These are phyloP conservation scores for Diplodia scrobiculata DNA, from an alignment of 2,329 filamentous ascomycete species.

Conservation along the genomic window DNA sequence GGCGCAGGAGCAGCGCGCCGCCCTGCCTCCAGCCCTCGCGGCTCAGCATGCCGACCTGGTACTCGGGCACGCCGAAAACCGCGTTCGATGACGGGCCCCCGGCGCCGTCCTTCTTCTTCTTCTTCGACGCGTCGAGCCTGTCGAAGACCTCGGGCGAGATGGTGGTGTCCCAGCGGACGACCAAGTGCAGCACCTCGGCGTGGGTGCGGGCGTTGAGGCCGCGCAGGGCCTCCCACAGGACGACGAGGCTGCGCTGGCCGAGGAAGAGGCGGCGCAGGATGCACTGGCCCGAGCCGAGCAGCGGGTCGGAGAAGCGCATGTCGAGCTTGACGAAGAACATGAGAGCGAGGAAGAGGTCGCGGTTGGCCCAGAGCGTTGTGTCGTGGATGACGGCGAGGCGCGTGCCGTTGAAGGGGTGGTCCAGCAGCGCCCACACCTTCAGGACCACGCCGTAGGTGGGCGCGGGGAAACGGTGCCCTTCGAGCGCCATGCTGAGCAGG, in stretches of 20 bases:
- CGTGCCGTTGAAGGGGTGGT: constrained; percentile 60
- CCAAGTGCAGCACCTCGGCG: constrained; percentile 59
- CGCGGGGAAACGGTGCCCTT: constrained; percentile 51
- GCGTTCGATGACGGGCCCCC: background rate
- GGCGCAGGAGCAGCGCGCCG: constrained; percentile 23
- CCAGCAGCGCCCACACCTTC: constrained; percentile 74
- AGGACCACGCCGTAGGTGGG: constrained; percentile 54
- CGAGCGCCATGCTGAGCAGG: constrained; percentile 62
- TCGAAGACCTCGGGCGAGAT: background rate
- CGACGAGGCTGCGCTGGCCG: constrained; percentile 59
- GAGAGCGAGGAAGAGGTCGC: constrained; percentile 63
- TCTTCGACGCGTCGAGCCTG: background rate
- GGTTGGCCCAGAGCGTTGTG: constrained; percentile 57
- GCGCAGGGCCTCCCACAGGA: constrained; percentile 63
- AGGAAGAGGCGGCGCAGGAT: constrained; percentile 44
- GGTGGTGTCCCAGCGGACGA: constrained; percentile 60
- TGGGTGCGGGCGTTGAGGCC: constrained; percentile 55
- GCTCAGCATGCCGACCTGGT: constrained; percentile 2
- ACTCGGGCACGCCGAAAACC: constrained; percentile 13
- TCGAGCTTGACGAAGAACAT: constrained; percentile 72
- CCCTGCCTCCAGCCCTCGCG: constrained; percentile 26
- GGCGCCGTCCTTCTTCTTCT: background rate
- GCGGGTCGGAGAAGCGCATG: constrained; percentile 68
- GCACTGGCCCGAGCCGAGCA: constrained; percentile 55
- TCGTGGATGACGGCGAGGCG: constrained; percentile 61